Conservation (phyloP, 352 stramenopile genomes). For the Globisporangium mamillatum region DNA sequence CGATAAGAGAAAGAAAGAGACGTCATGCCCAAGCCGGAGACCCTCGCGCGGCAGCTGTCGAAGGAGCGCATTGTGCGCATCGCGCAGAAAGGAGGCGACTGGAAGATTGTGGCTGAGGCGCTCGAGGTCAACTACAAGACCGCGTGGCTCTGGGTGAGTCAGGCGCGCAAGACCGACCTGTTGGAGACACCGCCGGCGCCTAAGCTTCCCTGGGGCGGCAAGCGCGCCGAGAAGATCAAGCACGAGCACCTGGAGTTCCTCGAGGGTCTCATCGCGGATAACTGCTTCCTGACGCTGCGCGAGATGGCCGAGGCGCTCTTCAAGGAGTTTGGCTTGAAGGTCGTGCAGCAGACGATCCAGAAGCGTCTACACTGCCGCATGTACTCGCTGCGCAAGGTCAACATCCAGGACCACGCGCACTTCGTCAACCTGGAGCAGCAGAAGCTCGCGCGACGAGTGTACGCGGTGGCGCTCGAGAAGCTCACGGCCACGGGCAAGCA, state of each 20-base stretch:
- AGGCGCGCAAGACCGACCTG: conserved; percentile 21
- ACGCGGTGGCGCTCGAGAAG: conserved; percentile 2
- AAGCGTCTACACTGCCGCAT: conserved; percentile 18
- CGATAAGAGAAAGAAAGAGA: not conserved
- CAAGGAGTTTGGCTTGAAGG: conserved; percentile 18
- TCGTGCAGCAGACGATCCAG: conserved; percentile 19
- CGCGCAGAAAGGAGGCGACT: conserved; percentile 22
- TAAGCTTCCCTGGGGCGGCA: conserved; percentile 18
- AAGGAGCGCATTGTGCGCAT: conserved; percentile 23
- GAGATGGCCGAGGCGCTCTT: conserved; percentile 18
- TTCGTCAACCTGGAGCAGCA: conserved; percentile 10
- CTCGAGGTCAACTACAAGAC: conserved; percentile 25
- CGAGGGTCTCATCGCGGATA: conserved; percentile 17
- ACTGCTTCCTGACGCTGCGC: conserved; percentile 21
- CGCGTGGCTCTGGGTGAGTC: conserved; percentile 22
- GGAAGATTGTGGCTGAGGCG: conserved; percentile 18
- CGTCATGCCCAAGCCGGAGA: conserved; percentile 20
- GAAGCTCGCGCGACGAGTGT: conserved; percentile 2
- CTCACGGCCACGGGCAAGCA: conserved; percentile 6
- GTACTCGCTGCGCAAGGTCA: conserved; percentile 18
- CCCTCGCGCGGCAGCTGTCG: conserved; percentile 17
- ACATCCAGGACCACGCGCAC: not conserved
- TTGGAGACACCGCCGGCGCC: conserved; percentile 12
- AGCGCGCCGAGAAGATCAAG: conserved; percentile 24
- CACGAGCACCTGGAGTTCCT: conserved; percentile 20